Conservation (phyloP, 2,329 filamentous ascomycete genomes). For the Aspergillus oerlinghausenensis region DNA sequence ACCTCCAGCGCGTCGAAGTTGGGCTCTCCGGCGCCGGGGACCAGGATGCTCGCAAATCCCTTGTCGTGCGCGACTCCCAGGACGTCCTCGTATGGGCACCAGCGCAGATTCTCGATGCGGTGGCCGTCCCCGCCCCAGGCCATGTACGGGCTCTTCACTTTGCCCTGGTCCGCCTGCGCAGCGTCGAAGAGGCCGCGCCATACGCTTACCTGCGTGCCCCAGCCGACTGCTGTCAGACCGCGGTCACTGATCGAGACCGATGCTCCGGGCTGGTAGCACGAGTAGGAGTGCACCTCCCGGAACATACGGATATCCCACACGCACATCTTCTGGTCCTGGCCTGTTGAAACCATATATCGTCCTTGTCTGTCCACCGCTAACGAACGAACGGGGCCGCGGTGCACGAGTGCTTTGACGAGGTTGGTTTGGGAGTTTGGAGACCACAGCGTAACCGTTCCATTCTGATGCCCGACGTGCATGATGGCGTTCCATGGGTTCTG, state of each 20-base stretch:
- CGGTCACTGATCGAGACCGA: slow-evolving; percentile 85
- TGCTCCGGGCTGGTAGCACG: slow-evolving; percentile 73
- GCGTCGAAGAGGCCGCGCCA: slow-evolving; percentile 89
- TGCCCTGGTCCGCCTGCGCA: slow-evolving; percentile 64
- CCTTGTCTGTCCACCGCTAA: slow-evolving; percentile 84
- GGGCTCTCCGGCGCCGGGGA: slow-evolving; percentile 92
- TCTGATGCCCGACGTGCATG: slow-evolving; percentile 87
- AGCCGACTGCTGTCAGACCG: slow-evolving; percentile 81
- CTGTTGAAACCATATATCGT: slow-evolving; percentile 90
- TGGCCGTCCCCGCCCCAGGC: slow-evolving; percentile 84
- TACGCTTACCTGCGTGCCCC: slow-evolving; percentile 81
- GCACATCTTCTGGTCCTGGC: slow-evolving; percentile 86
- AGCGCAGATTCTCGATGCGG: slow-evolving; percentile 72
- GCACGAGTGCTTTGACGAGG: slow-evolving; percentile 84
- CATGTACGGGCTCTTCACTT: slow-evolving; percentile 87
- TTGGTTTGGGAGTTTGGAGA: slow-evolving; percentile 85
- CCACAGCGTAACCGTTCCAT: slow-evolving; percentile 92
- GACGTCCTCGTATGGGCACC: slow-evolving; percentile 94
- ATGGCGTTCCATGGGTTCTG: slow-evolving; percentile 94
- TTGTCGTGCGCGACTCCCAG: slow-evolving; percentile 78
- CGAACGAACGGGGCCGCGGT: slow-evolving; percentile 81
- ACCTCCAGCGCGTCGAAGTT: slow-evolving; percentile 92
- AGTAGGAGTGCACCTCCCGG: slow-evolving; percentile 87
- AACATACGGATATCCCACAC: slow-evolving; percentile 95
- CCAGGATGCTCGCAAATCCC: slow-evolving; percentile 84